Evolutionary conservation across 2,329 filamentous ascomycete genomes (phyloP).

Genomic region (Coniochaeta sp.): DNA sequence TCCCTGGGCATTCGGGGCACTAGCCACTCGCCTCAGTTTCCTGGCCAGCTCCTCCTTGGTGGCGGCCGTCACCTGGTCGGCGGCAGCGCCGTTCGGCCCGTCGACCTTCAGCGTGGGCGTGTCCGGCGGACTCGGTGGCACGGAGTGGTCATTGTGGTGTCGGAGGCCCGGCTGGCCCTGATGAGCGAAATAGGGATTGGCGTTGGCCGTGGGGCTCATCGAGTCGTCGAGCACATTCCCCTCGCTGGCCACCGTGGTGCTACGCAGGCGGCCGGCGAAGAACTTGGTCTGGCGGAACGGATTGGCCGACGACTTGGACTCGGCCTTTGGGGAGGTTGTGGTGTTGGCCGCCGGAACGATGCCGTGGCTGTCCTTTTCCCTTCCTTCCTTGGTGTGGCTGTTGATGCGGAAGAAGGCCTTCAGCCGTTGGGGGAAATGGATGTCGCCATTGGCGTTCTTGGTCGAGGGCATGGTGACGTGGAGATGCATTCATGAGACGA

Average conservation of each 20-base stretch:
- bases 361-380: slow-evolving; percentile 10
- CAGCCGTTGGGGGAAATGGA: slow-evolving; percentile 60
- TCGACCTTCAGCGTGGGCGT: slow-evolving; percentile 73
- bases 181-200: slow-evolving; percentile 95
- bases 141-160: slow-evolving; percentile 90
- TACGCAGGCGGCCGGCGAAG: slow-evolving; percentile 82
- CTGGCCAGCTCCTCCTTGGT: slow-evolving; percentile 92
- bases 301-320: slow-evolving; percentile 43
- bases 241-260: slow-evolving; percentile 86
- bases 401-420: slow-evolving; percentile 68
- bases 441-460: slow-evolving; percentile 36
- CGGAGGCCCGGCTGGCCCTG: slow-evolving; percentile 89
- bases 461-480: slow-evolving; percentile 13
- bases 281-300: slow-evolving; percentile 80
- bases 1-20: slow-evolving; percentile 93
- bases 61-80: slow-evolving; percentile 63
- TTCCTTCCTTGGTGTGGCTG: slow-evolving; percentile 24
- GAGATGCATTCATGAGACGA: neutral
- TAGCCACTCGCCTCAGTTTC: slow-evolving; percentile 88
- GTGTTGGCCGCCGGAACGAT: too few species aligned
- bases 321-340: slow-evolving; percentile 36
- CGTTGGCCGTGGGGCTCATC: slow-evolving; percentile 85
- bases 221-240: slow-evolving; percentile 84
- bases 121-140: slow-evolving; percentile 87
- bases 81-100: slow-evolving; percentile 56